Conservation (phyloP, 257 asterid genomes). For the Gentiana macrophylla region DNA sequence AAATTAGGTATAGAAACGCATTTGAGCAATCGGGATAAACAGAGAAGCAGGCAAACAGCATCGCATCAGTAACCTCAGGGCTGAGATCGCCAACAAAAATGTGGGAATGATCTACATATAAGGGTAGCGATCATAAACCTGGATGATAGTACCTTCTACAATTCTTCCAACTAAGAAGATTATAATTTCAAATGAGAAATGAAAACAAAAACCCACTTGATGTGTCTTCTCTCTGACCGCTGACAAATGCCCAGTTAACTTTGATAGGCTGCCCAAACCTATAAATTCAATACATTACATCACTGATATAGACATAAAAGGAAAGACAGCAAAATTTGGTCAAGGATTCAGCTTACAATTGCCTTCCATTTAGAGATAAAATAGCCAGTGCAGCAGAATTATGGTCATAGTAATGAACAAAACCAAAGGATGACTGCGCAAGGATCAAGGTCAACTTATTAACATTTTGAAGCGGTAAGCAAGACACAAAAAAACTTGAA, state of each 20-base stretch:
- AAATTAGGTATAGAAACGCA: conserved; percentile 29
- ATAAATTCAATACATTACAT: conserved; percentile 12
- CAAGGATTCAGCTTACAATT: conserved; percentile 32
- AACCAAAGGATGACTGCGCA: conserved; percentile 44
- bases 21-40: conserved; percentile 77
- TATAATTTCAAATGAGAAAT: conserved; percentile 4
- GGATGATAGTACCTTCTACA: not conserved
- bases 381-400: conserved; percentile 44
- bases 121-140: conserved; percentile 1
- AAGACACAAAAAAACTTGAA: too few relatives aligned
- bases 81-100: conserved; percentile 96
- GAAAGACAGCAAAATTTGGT: not conserved
- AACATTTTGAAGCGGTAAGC: not conserved
- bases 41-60: conserved; percentile 71
- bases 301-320: conserved; percentile 3
- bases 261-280: conserved; percentile 99
- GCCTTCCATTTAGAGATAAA: conserved; percentile 39
- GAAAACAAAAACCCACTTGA: conserved; percentile 35
- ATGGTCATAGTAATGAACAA: conserved; percentile 41
- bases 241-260: conserved; percentile 92
- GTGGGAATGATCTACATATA: conserved; percentile 61
- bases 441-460: not conserved
- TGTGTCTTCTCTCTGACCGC: conserved; percentile 95
- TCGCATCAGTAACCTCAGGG: conserved; percentile 94
- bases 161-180: conserved; percentile 1